A percentile compares a stretch with the other conserved stretches of the same genome.
Conservation (phyloP, 1,139 yeast genomes). For the Pichia sp. region DNA sequence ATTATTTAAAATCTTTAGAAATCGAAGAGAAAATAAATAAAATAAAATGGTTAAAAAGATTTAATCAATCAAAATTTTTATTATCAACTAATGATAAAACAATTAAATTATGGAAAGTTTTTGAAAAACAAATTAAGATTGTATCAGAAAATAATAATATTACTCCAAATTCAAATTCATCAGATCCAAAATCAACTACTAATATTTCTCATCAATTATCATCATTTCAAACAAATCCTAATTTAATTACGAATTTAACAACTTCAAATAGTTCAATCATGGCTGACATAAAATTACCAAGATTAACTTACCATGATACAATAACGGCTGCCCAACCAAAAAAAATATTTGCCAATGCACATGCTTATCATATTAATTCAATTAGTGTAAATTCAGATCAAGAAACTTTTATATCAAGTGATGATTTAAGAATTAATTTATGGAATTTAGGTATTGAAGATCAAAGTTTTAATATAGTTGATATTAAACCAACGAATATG, state of each 20-base stretch:
- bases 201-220: slow-evolving; percentile 21
- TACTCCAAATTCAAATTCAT: slow-evolving; percentile 29
- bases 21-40: slow-evolving; percentile 97
- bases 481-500: slow-evolving; percentile 97
- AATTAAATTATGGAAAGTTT: slow-evolving; percentile 92
- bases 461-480: slow-evolving; percentile 94
- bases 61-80: slow-evolving; percentile 81
- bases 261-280: slow-evolving; percentile 11
- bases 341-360: slow-evolving; percentile 88
- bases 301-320: slow-evolving; percentile 85
- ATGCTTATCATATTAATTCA: slow-evolving; percentile 95
- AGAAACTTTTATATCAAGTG: slow-evolving; percentile 90
- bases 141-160: slow-evolving; percentile 85
- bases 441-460: slow-evolving; percentile 96
- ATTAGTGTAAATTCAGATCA: slow-evolving; percentile 92
- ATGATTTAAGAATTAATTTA: slow-evolving; percentile 88
- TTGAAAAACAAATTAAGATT: slow-evolving; percentile 84
- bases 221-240: slow-evolving; percentile 24
- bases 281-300: slow-evolving; percentile 61
- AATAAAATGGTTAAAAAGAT: slow-evolving; percentile 90
- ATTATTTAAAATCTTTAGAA: slow-evolving; percentile 89
- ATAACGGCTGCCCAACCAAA: slow-evolving; percentile 94
- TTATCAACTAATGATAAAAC: slow-evolving; percentile 95
- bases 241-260: slow-evolving; percentile 15
- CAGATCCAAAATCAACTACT: slow-evolving; percentile 12